Evolutionary conservation across 306 rosid genomes (phyloP).

Genomic region (Pyrus pyrifolia): DNA sequence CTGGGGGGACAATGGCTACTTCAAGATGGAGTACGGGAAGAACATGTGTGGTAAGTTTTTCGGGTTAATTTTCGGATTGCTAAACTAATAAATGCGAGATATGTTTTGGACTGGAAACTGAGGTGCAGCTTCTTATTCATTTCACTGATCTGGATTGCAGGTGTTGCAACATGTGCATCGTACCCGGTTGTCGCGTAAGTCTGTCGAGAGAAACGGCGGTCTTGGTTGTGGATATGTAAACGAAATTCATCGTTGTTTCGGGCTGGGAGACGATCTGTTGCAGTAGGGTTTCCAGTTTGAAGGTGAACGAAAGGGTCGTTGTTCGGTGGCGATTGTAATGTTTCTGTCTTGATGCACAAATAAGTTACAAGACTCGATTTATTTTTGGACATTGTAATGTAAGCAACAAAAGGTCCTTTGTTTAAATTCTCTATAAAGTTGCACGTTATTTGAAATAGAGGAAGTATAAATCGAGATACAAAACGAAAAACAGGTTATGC

Average conservation of each 20-base stretch:
- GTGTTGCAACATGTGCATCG: slow-evolving; percentile 91
- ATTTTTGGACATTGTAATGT: neutral
- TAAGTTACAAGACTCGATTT: slow-evolving; percentile 1
- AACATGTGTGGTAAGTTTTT: slow-evolving; percentile 90
- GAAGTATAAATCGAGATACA: neutral
- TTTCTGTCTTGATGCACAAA: slow-evolving; percentile 15
- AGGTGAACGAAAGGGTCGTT: slow-evolving; percentile 5
- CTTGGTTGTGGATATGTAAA: slow-evolving; percentile 10
- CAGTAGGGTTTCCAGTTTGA: neutral
- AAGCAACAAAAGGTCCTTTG: neutral
- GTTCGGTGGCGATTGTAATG: slow-evolving; percentile 3
- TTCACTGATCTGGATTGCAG: slow-evolving; percentile 28
- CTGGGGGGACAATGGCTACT: slow-evolving; percentile 94
- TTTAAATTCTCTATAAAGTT: neutral
- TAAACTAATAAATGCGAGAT: neutral
- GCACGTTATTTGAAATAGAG: too few species aligned
- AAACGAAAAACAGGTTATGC: too few species aligned
- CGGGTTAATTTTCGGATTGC: too few species aligned
- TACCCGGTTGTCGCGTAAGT: slow-evolving; percentile 66
- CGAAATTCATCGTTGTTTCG: neutral
- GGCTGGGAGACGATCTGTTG: neutral
- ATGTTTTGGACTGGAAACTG: neutral
- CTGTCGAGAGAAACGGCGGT: slow-evolving; percentile 6
- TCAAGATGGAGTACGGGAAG: slow-evolving; percentile 92
- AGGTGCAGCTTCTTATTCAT: neutral